These are phyloP conservation scores for Cyberlindnera meyerae DNA, from an alignment of 805 yeast species.

Conservation along the genomic window DNA sequence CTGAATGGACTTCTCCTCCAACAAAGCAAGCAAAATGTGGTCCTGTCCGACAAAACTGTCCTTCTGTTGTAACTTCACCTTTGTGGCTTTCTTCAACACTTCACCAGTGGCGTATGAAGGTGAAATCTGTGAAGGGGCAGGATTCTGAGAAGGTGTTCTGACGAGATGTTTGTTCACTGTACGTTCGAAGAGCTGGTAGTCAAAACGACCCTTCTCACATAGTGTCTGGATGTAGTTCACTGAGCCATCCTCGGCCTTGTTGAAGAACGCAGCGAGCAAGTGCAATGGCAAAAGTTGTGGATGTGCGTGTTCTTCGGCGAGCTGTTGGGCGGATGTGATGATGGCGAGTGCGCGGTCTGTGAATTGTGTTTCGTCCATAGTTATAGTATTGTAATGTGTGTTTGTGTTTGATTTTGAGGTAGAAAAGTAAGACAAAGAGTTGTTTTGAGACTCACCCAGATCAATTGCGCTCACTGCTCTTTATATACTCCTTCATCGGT, in stretches of 20 bases:
- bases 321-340: constrained; percentile 69
- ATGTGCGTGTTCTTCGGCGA: constrained; percentile 83
- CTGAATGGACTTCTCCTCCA: constrained; percentile 73
- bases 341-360: constrained; percentile 90
- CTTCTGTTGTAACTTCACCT: constrained; percentile 81
- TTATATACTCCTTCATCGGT: neutral
- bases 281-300: constrained; percentile 85
- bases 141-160: constrained; percentile 79
- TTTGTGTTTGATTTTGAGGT: neutral
- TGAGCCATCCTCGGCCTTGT: constrained; percentile 48
- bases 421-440: too few relatives aligned
- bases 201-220: constrained; percentile 81
- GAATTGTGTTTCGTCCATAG: constrained; percentile 59
- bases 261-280: constrained; percentile 84
- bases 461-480: too few relatives aligned
- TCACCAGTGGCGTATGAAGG: constrained; percentile 75
- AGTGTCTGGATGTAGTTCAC: constrained; percentile 72
- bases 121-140: constrained; percentile 79
- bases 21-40: constrained; percentile 77
- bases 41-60: constrained; percentile 93
- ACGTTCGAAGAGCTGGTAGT: constrained; percentile 76
- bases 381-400: too few relatives aligned
- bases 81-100: constrained; percentile 67
- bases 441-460: too few relatives aligned
- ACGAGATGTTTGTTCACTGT: constrained; percentile 77